A percentile compares a stretch with the other conserved stretches of the same genome.
Conservation (phyloP, 176 grass and related monocot species). For the Carex myosuroides region DNA sequence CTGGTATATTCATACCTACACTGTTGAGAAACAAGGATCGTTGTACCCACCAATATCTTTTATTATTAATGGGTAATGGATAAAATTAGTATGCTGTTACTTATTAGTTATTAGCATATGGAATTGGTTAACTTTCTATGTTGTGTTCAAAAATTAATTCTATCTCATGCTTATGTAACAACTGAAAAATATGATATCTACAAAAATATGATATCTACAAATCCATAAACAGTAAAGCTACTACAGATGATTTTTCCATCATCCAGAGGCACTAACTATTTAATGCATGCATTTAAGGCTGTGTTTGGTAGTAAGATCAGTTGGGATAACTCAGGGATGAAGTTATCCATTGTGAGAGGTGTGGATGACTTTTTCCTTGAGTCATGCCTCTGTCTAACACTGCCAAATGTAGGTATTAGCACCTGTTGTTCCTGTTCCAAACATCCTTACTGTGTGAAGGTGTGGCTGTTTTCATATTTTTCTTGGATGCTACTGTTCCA, state of each 20-base stretch:
- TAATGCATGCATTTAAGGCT: not conserved
- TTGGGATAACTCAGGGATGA: not conserved
- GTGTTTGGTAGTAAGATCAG: not conserved
- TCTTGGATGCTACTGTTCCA: constrained; percentile 25
- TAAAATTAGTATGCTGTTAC: not conserved
- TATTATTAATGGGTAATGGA: not conserved
- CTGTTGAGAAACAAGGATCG: not conserved
- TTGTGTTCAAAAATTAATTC: not conserved
- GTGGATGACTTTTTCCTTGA: not conserved
- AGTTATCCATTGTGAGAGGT: not conserved
- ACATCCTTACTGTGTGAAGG: not conserved
- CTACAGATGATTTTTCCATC: not conserved
- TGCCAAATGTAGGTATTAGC: not conserved
- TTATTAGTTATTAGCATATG: not conserved
- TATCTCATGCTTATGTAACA: not conserved
- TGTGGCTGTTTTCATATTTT: not conserved
- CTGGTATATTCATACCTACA: not conserved
- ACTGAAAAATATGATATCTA: not conserved
- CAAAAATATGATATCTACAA: not conserved
- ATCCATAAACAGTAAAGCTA: not conserved
- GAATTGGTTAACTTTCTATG: not conserved
- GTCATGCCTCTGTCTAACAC: not conserved
- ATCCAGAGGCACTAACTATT: not conserved
- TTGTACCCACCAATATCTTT: not conserved
- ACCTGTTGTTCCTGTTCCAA: not conserved